These are phyloP conservation scores for Tylopilus vinaceipallidus DNA, from an alignment of 768 basidiomycete species.

Conservation along the genomic window DNA sequence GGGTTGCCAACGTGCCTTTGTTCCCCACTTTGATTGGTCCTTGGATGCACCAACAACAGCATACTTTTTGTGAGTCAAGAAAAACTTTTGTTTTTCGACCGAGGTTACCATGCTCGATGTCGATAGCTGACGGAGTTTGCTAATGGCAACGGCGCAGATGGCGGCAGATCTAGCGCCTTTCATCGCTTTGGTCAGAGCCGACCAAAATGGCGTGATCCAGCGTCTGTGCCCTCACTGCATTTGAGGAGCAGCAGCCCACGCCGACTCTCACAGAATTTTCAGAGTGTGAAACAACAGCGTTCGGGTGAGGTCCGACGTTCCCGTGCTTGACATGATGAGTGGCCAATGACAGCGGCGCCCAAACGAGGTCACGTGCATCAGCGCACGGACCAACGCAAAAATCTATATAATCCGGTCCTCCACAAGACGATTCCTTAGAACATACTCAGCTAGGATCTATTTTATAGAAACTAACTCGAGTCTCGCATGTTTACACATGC, in stretches of 20 bases:
- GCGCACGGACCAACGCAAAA: conserved; percentile 36
- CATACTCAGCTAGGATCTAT: conserved; percentile 83
- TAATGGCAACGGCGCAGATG: conserved; percentile 1
- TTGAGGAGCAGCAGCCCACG: not conserved
- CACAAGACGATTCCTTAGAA: conserved; percentile 46
- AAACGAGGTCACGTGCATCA: conserved; percentile 19
- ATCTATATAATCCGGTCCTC: conserved; percentile 32
- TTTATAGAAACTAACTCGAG: conserved; percentile 77
- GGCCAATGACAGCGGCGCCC: too few species aligned
- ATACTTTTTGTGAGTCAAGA: conserved; percentile 60
- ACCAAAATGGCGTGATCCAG: not conserved
- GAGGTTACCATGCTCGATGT: conserved; percentile 26
- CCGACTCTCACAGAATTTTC: not conserved
- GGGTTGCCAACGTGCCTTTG: conserved; percentile 46
- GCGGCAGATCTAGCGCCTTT: conserved; percentile 1
- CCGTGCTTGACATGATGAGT: not conserved
- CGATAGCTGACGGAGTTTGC: conserved; percentile 7
- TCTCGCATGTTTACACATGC: conserved; percentile 80
- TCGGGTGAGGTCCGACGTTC: not conserved
- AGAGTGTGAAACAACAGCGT: not conserved
- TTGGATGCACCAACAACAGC: conserved; percentile 86
- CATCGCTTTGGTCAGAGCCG: not conserved
- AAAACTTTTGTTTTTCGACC: conserved; percentile 47
- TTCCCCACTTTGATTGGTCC: conserved; percentile 75
- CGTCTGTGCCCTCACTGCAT: not conserved